Base-by-base conservation (phyloP, 2,329 filamentous ascomycete species). In the Fusarium falciforme region DNA sequence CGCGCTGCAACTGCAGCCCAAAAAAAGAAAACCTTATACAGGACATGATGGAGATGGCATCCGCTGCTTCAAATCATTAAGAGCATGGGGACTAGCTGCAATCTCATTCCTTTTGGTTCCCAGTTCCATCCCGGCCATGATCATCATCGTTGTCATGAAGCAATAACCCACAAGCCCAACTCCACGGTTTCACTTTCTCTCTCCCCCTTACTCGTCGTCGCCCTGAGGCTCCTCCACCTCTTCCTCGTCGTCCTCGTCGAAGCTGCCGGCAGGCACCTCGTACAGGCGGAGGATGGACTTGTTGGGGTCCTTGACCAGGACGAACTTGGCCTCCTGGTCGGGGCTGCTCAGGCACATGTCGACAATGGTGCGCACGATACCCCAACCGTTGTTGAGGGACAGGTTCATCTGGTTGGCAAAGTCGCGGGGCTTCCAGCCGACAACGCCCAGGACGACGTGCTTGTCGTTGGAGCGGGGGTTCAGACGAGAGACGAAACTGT, bases 331-430 rank as follows among this genome's bases (percentile, higher is more conserved):
- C 77, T 95, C 93, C 55, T 91, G 93, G 79, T 94, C 92, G 55
- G 90, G 88, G 84, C 92, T 90, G 83, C 92, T 90, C 78, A 95
- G 89, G 79, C 92, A 93, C 93, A 98, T 97, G 85, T 99, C 96
- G 78, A 94, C 94, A 80, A 99, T 98, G 60, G 96, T 99, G 76
- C 96, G 94, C 69, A 99, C 96, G 76, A 99, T 98, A 84, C 96
- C 96, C 96, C 96, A 99, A 73, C 96, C 96, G 85, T 99, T 99
- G 85, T 93, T 93, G 67, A 98, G 90, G 80, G 95, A 97, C 80
- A 99, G 86, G 87, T 98, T 98, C 96, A 99, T 99, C 89, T 99
- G 96, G 80, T 90, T 89, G 73, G 96, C 96, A 79, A 99, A 98
- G 82, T 99, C 97, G 79, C 94, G 93, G 40, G 96, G 96, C 89